A percentile compares a stretch with the other conserved stretches of the same genome.
Evolutionary conservation across 139 green algal species (phyloP).

Genomic region (Micractinium conductrix): DNA sequence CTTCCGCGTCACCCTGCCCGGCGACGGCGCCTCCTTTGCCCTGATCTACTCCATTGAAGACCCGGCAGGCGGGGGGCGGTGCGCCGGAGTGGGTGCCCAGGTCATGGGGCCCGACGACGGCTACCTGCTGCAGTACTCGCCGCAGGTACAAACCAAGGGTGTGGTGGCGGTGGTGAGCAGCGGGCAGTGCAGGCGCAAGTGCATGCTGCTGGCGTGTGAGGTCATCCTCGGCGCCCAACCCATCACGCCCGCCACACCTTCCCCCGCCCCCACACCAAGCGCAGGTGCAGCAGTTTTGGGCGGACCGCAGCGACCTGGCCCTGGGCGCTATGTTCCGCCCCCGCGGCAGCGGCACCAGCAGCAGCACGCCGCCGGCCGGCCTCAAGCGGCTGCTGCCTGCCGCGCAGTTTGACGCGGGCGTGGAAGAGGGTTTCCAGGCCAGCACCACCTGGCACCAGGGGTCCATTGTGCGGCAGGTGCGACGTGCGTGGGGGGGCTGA

Average conservation of each 20-base stretch:
- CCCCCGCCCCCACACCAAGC: not conserved
- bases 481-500: too few relatives aligned
- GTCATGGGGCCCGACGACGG: constrained; percentile 93
- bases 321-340: constrained; percentile 72
- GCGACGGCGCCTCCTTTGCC: constrained; percentile 88
- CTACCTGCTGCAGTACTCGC: constrained; percentile 91
- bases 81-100: constrained; percentile 74
- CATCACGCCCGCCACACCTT: not conserved
- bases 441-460: constrained; percentile 73
- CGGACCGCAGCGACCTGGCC: constrained; percentile 57
- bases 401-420: constrained; percentile 52
- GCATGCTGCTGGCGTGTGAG: not conserved
- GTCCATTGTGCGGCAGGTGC: constrained; percentile 52
- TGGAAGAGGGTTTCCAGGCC: constrained; percentile 83
- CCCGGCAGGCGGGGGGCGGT: constrained; percentile 58
- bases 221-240: not conserved
- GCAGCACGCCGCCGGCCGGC: not conserved
- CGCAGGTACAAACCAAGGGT: constrained; percentile 27
- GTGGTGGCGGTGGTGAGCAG: not conserved
- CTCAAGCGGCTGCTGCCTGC: constrained; percentile 1
- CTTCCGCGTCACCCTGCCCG: constrained; percentile 87
- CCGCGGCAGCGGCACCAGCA: not conserved
- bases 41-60: constrained; percentile 97
- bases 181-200: too few relatives aligned
- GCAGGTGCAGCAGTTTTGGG: constrained; percentile 81